Base-by-base conservation (phyloP, 257 asterid species). In the Nicotiana benthamiana region DNA sequence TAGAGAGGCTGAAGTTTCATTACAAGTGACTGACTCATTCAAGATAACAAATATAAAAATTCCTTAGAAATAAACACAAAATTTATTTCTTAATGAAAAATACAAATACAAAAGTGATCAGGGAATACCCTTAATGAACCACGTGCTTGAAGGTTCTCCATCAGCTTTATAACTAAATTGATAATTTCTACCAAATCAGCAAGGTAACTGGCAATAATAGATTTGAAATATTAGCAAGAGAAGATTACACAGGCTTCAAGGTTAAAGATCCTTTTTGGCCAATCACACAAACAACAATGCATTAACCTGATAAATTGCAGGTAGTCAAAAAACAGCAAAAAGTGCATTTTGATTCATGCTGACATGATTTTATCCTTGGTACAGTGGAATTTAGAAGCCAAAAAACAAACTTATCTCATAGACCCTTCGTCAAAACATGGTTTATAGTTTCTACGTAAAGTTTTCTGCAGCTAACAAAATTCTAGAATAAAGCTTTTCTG, bases 141-240 rank as follows among this genome's bases (percentile, higher is more conserved):
- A 82, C 89, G 93, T 57, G 89, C 86, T 90, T 95, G 94, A 87
- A 96, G 99, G 85, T 82, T 88, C 92, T 96, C 99, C 91, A 92
- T 84, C 54, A 93, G 94, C 83, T 94, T 92, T 77, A 94, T 54
- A 80, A 96, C 79, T 87, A 90, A 90, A 79, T 91, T 92, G 87
- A 92, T 82, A 40, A 90, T 87, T 85, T 95, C 99, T 87, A 92
- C 97, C 94, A 95, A 83, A 91, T 93, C 92, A 77, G 97, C 90
- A 85, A 95, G 97, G 89, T 95, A 94, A 83, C 99, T 95, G 89
- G 80, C 83, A 79, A 84, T 64, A 84, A 86, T 74, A 88, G 56
- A 81, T 85, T 54, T 84, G 87, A 81, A 75, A 48, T 80, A 80
- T 60, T 62, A 79, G 36, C 57, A 79, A 62, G 66, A 10, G 64